Base-by-base conservation (phyloP, 345 rosid species). In the Xanthoceras sorbifolium region DNA sequence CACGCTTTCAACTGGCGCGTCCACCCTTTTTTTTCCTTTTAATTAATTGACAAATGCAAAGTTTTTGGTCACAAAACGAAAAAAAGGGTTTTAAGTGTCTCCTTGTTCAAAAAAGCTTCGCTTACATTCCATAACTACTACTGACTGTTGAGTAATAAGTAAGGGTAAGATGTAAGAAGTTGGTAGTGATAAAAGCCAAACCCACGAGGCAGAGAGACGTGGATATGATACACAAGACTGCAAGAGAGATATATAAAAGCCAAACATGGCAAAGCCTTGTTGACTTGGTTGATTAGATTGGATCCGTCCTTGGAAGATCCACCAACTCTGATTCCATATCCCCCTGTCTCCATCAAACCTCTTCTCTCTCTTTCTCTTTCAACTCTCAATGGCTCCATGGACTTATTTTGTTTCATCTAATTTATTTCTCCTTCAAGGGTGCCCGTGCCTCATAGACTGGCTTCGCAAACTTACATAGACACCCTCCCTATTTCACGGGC, bases 291-390 rank as follows among this genome's bases (percentile, higher is more conserved):
- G 78, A 71, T 52, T 71, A 62, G 87, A 82, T 80, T 78, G 67
- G 83, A 79, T 77, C 83, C 64, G 85, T 71, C 79, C 85, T 82
- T 77, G 83, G 67, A 81, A 84, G 84, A 78, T 76, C 81, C 83
- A 74, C 79, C 82, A 60, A 80, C 79, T 65, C 76, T n/a, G 72
- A 63, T 63, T 59, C 77, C 74, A 75, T 32, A 75, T 52, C 81
- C 81, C 66, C 25, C 62, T 62, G 69, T 81, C 79, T 57, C 50
- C 10, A 62, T 75, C 76, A 72, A 67, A 63, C 78, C 70, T 69
- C 73, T 59, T 23, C 36, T 20, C 73, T n/a, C 55, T 62, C 61
- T 25, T 23, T 26, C 14, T 23, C 54, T 38, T 9, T 20, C 23
- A 25, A 62, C 9, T 52, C 25, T 52, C 62, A 50, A 42, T 18